Evolutionary conservation across 371 early-diverging fungal genomes (phyloP), one percentile per base, ranked within the genome.

Genomic region (Mortierella sp.): DNA sequence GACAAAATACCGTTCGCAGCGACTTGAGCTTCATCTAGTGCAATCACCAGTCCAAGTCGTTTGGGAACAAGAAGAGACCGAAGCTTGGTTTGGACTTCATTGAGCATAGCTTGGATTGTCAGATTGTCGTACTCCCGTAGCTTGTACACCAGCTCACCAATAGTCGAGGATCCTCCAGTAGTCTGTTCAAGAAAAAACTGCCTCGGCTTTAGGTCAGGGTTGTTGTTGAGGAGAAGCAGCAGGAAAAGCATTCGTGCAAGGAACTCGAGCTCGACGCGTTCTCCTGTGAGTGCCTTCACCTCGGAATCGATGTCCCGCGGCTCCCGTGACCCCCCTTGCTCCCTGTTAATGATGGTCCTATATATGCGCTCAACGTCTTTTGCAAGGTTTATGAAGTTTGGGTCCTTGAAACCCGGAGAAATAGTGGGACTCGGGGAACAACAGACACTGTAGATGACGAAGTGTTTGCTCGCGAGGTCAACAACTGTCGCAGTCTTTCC

Each of bases 151-250:
- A 83, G 49, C 6, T 40, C 58, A 6, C 54, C 55, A 16, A 83
- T 76, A 20, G 72, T 71, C 9, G 30, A 18, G 39, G 65, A 24
- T 12, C 77, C 77, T 47, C 40, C 61, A 18, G 6, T 73, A 3
- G 67, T 68, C 71, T 73, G 77, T 35, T 83, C 83, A 64, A 52
- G 71, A 55, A 77, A 73, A 66, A 77, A 83, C 62, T 70, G 68
- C 72, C 45, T 58, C 43, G 74, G 74, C 40, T 54, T 59, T 2
- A 73, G 64, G 24, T 73, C 37, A 39, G 57, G 66, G 51, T 79
- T 68, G 35, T 37, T 66, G 61, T 16, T 22, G 66, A 78, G 54
- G 24, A 70, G 74, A 5, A 67, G 28, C 39, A 28, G 24, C 5
- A 10, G 10, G 73, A 37, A 43, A 73, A 73, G 60, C 8, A 73